phyloP scores from a whole-genome alignment of 2,329 filamentous ascomycete genomes.

The Penicillium fuscoglaucum region DNA sequence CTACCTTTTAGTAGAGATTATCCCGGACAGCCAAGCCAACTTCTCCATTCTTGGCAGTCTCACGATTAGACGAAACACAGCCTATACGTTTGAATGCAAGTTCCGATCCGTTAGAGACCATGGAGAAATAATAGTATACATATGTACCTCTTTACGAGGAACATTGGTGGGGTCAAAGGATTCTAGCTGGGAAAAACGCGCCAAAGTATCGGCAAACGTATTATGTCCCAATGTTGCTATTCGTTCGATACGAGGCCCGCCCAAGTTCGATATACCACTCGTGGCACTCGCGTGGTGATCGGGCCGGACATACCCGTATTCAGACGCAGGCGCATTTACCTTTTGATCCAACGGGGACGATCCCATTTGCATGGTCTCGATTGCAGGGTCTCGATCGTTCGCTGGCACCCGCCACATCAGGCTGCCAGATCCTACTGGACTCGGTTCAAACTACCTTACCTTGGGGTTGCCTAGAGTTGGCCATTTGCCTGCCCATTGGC shows the following conservation, averaged over 20 bases:
- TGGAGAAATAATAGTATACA: background rate
- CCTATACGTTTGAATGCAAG: conserved; percentile 4
- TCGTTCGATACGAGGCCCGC: conserved; percentile 13
- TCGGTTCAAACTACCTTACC: conserved; percentile 4
- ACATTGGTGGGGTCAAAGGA: conserved; percentile 9
- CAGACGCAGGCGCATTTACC: conserved; percentile 1
- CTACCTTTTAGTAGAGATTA: background rate
- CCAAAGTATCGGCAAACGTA: conserved; percentile 3
- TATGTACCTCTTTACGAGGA: conserved; percentile 1
- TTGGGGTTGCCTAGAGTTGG: conserved; percentile 9
- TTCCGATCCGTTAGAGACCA: background rate
- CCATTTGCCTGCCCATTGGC: conserved; percentile 16
- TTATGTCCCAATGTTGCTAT: conserved; percentile 10
- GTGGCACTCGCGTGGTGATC: conserved; percentile 10
- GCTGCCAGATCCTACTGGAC: conserved; percentile 12
- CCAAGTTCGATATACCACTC: conserved; percentile 4
- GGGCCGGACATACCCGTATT: conserved; percentile 11
- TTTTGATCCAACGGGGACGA: background rate
- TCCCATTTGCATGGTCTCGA: conserved; percentile 4
- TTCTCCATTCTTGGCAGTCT: conserved; percentile 11
- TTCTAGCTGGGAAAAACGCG: conserved; percentile 9
- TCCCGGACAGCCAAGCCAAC: background rate
- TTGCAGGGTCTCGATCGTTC: conserved; percentile 14
- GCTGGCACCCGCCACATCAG: conserved; percentile 15
- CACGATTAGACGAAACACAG: conserved; percentile 9